Conservation (phyloP, 805 yeast genomes). For the Ogataea methanolica region DNA sequence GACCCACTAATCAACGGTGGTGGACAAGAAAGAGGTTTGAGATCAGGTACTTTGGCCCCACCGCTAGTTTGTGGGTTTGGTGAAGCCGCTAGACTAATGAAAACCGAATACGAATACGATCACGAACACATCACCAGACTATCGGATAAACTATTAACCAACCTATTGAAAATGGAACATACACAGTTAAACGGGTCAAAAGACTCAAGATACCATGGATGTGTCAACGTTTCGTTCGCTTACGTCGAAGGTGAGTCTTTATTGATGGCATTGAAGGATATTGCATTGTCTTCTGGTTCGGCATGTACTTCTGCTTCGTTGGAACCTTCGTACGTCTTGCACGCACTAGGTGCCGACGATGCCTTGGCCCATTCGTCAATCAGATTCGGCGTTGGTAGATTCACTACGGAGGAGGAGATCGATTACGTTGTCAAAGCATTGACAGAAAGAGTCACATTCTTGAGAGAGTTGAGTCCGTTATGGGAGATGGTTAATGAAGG, state of each 20-base stretch:
- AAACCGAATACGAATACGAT: conserved; percentile 70
- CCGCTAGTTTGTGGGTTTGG: conserved; percentile 95
- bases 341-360: conserved; percentile 96
- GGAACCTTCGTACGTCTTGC: conserved; percentile 95
- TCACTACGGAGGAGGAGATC: conserved; percentile 93
- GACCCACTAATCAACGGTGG: conserved; percentile 96
- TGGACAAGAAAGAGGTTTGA: conserved; percentile 97
- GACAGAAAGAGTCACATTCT: conserved; percentile 80
- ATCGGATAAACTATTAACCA: conserved; percentile 66
- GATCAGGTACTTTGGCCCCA: conserved; percentile 97
- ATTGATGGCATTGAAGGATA: conserved; percentile 95
- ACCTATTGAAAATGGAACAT: conserved; percentile 77
- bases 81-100: conserved; percentile 88
- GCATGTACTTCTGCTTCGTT: conserved; percentile 98
- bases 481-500: conserved; percentile 99
- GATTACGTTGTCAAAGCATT: conserved; percentile 92
- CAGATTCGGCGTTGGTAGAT: conserved; percentile 94
- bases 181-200: conserved; percentile 87
- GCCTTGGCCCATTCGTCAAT: conserved; percentile 98
- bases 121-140: conserved; percentile 62
- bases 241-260: conserved; percentile 97
- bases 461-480: conserved; percentile 88
- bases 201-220: conserved; percentile 76
- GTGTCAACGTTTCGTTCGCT: conserved; percentile 95
- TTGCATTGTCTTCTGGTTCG: conserved; percentile 93